Percentiles rank a stretch among this genome's conserved stretches.
Evolutionary conservation across 306 rosid species (phyloP).

Genomic region (Begonia peltatifolia): DNA sequence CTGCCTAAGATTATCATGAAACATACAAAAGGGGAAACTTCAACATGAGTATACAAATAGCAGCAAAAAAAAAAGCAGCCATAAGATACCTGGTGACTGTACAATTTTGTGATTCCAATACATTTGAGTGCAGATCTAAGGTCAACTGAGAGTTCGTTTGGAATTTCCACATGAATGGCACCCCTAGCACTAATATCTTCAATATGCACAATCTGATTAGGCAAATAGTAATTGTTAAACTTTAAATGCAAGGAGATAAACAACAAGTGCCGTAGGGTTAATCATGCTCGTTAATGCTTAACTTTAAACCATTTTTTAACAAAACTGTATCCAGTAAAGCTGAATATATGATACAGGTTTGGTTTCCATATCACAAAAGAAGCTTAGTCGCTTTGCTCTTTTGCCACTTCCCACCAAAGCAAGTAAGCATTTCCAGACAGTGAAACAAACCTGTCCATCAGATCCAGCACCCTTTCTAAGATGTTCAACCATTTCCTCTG

Average conservation of each 20-base stretch:
- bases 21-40: conserved; percentile 7
- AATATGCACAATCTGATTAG: conserved; percentile 63
- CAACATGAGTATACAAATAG: conserved; percentile 3
- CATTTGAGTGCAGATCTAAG: conserved; percentile 40
- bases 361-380: conserved; percentile 1
- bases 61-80: conserved; percentile 9
- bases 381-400: not conserved
- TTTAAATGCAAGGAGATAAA: not conserved
- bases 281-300: too few species aligned
- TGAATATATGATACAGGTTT: not conserved
- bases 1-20: conserved; percentile 31
- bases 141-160: conserved; percentile 42
- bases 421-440: conserved; percentile 2
- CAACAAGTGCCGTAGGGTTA: too few species aligned
- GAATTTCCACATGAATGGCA: conserved; percentile 44
- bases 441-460: conserved; percentile 50
- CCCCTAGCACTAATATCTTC: conserved; percentile 57
- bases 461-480: conserved; percentile 64
- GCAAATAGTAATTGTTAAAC: conserved; percentile 11
- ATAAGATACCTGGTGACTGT: conserved; percentile 69
- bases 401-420: conserved; percentile 8
- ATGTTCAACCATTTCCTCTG: conserved; percentile 78
- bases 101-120: conserved; percentile 61
- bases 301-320: too few species aligned
- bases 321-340: too few species aligned